Evolutionary conservation across 257 asterid genomes (phyloP).

Genomic region (Solanum ahanhuiri): DNA sequence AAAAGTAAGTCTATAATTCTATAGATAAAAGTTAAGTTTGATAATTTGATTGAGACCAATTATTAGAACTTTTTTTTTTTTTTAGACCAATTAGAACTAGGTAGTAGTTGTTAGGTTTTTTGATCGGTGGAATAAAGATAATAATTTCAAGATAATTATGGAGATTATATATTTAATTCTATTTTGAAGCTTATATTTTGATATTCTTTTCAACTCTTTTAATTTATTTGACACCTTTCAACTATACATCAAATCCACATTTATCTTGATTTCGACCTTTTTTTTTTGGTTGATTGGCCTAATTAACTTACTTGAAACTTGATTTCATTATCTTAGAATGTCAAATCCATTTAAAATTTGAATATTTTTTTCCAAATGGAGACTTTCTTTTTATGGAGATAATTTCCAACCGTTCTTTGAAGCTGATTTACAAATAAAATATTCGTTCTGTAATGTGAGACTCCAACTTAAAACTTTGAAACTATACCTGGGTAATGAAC

Average conservation of each 20-base stretch:
- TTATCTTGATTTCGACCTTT: not conserved
- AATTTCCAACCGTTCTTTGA: not conserved
- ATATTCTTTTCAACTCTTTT: not conserved
- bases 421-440: not conserved
- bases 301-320: not conserved
- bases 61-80: too few species aligned
- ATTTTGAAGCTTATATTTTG: not conserved
- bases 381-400: not conserved
- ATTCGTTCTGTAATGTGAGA: too few species aligned
- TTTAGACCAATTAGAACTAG: not conserved
- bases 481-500: too few species aligned
- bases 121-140: too few species aligned
- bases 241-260: not conserved
- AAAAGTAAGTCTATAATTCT: not conserved
- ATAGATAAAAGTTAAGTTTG: not conserved
- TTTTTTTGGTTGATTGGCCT: not conserved
- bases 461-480: too few species aligned
- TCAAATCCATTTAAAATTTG: not conserved
- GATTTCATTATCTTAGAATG: not conserved
- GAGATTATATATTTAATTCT: too few species aligned
- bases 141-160: too few species aligned
- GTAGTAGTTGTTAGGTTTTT: not conserved
- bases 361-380: not conserved
- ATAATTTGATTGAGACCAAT: not conserved
- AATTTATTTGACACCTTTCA: not conserved